Evolutionary conservation across 768 basidiomycete species (phyloP).

Genomic region (Cystobasidiopsis lactophilus): DNA sequence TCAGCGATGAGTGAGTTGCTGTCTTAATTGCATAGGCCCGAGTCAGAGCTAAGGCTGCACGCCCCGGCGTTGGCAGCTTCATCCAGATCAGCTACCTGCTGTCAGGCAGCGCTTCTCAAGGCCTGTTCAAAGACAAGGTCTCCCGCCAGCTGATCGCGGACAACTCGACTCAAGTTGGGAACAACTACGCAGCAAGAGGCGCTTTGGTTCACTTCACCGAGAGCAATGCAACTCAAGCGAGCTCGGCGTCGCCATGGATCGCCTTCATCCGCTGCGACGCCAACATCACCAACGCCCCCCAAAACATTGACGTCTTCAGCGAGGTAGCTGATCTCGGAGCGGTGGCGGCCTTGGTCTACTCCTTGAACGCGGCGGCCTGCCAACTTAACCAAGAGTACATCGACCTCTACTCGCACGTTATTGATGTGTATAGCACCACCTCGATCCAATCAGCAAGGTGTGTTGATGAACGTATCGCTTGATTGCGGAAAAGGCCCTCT

Average conservation of each 20-base stretch:
- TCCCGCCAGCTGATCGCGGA: conserved; percentile 36
- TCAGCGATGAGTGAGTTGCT: not conserved
- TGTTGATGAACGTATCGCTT: not conserved
- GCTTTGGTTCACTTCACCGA: conserved; percentile 60
- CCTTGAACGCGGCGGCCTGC: conserved; percentile 47
- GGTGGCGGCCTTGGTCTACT: conserved; percentile 58
- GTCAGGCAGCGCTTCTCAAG: conserved; percentile 5
- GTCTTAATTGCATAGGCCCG: too few relatives aligned
- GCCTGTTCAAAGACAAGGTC: conserved; percentile 28
- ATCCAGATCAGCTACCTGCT: conserved; percentile 9
- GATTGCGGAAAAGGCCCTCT: not conserved
- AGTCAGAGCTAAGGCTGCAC: too few relatives aligned
- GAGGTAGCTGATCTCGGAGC: conserved; percentile 58
- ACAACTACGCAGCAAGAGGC: conserved; percentile 32
- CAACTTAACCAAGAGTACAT: conserved; percentile 51
- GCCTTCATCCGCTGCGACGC: conserved; percentile 63
- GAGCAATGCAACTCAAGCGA: conserved; percentile 20
- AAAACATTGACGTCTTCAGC: conserved; percentile 53
- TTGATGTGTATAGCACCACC: conserved; percentile 58
- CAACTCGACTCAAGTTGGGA: conserved; percentile 27
- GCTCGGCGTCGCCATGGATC: conserved; percentile 65
- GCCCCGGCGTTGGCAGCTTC: not conserved
- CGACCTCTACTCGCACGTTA: conserved; percentile 41
- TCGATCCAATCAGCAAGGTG: not conserved
- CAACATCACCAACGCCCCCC: conserved; percentile 35